Base-by-base conservation (phyloP, 768 basidiomycete genomes). In the Collybia sordida region DNA sequence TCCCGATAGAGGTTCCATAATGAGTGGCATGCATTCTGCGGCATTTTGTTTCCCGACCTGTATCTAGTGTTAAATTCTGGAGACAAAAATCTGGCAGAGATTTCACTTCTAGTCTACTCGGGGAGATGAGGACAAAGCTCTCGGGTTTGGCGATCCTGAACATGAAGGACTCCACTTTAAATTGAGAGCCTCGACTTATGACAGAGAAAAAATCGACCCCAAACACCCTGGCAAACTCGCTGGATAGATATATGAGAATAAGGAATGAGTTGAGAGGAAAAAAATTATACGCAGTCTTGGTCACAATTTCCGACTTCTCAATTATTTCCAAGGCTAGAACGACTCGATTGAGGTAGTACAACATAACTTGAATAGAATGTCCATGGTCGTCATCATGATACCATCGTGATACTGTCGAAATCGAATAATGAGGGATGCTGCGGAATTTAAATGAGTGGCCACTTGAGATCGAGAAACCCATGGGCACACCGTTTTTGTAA, bases 131-230 rank as follows among this genome's bases (percentile, higher is more conserved):
- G 18, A 98, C 81, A 56, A 94, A 94, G 56, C 80, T 90, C 64
- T 98, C 97, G 0, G 97, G 94, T 66, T 98, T 98, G 15, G 91
- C 90, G 42, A 98, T 93, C 17, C 95, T 85, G 66, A 97, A 95
- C 88, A 99, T 88, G 72, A 99, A 96, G 0, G 94, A 94, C 71
- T 99, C 97, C 22, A 98, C 97, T 70, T 98, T 99, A 76, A 93
- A 98, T 61, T 99, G 97, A 0, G 94, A 97, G 0, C 97, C 97
- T 25, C 97, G 83, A 52, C 83, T 93, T 54, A 97, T 81, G 25
- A 98, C 95, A 3, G 94, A 97, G 62, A 87, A 91, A 64, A 98
- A 98, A 68, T 99, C 97, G 38, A 99, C 87, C 0, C 97, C 96
- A 56, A 97, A 98, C 5, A 98, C 92, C 8, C 97, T 85, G 35